phyloP scores from a whole-genome alignment of 352 stramenopile genomes.

The Globisporangium canariense region DNA sequence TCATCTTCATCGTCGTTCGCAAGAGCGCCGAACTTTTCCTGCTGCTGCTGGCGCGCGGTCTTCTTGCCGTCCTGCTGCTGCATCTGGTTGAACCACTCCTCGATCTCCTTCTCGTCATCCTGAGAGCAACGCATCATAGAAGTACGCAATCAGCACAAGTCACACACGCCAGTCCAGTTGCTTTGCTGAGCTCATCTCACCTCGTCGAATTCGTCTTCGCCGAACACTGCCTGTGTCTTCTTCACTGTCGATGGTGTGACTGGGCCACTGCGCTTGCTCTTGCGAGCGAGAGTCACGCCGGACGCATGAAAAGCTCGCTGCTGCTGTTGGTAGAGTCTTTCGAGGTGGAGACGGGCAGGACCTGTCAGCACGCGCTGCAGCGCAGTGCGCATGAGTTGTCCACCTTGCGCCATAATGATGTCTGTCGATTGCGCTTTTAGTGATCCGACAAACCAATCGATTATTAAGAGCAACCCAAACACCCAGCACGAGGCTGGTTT shows the following conservation, averaged over 20 bases:
- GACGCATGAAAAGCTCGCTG: slow-evolving; percentile 42
- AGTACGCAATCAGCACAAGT: neutral
- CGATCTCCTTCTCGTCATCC: slow-evolving; percentile 39
- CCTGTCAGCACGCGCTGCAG: slow-evolving; percentile 1
- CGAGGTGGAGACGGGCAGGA: neutral
- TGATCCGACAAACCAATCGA: slow-evolving; percentile 14
- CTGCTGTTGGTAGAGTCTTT: neutral
- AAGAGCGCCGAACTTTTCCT: slow-evolving; percentile 27
- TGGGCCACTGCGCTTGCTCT: slow-evolving; percentile 35
- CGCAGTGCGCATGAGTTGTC: slow-evolving; percentile 8
- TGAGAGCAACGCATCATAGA: slow-evolving; percentile 7
- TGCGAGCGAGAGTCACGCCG: slow-evolving; percentile 28
- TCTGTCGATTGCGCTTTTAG: neutral
- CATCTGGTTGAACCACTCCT: slow-evolving; percentile 46
- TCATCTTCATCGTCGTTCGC: slow-evolving; percentile 21
- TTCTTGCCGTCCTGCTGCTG: slow-evolving; percentile 26
- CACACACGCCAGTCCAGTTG: neutral
- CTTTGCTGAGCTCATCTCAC: slow-evolving; percentile 13
- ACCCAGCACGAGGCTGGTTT: neutral
- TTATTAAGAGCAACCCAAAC: neutral
- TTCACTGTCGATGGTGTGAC: slow-evolving; percentile 7
- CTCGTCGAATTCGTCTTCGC: slow-evolving; percentile 22
- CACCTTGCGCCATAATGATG: slow-evolving; percentile 3
- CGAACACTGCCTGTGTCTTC: slow-evolving; percentile 25
- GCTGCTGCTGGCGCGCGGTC: slow-evolving; percentile 20